phyloP scores from a whole-genome alignment of 495 filamentous ascomycete genomes.

The Peziza echinospora region DNA sequence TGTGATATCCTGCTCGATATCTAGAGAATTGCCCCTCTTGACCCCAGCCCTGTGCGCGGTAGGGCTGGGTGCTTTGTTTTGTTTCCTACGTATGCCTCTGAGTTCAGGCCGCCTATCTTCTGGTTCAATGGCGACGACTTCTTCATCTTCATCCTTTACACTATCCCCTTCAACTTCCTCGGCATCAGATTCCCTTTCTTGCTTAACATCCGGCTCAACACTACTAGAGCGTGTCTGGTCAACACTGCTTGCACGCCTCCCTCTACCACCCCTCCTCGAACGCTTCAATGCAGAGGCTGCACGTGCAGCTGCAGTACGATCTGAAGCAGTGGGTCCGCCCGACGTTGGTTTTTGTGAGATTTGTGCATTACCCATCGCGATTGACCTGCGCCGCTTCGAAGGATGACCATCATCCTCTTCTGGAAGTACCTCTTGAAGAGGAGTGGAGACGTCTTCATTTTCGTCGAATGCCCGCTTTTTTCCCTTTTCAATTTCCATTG shows the following conservation, averaged over 20 bases:
- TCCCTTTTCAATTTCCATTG: constrained; percentile 4
- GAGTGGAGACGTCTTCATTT: no score
- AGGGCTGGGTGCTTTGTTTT: no score
- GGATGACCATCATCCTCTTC: no score
- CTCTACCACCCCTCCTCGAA: neutral
- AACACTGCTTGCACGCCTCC: neutral
- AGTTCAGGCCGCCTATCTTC: neutral
- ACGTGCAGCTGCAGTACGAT: neutral
- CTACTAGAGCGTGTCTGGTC: neutral
- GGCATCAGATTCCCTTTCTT: neutral
- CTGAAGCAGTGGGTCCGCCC: neutral
- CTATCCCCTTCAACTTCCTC: neutral
- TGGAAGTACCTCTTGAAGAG: no score
- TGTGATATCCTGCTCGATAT: neutral
- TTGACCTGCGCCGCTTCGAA: no score
- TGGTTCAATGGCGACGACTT: no score
- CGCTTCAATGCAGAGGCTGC: neutral
- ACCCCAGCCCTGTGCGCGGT: no score
- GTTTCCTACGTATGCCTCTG: no score
- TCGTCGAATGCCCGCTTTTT: constrained; percentile 14
- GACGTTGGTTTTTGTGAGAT: no score
- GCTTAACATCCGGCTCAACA: neutral
- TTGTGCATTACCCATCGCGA: no score
- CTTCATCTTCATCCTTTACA: neutral
- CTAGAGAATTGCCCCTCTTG: neutral